Evolutionary conservation across 345 rosid species (phyloP).

Genomic region (Aquilaria yunnanensis): DNA sequence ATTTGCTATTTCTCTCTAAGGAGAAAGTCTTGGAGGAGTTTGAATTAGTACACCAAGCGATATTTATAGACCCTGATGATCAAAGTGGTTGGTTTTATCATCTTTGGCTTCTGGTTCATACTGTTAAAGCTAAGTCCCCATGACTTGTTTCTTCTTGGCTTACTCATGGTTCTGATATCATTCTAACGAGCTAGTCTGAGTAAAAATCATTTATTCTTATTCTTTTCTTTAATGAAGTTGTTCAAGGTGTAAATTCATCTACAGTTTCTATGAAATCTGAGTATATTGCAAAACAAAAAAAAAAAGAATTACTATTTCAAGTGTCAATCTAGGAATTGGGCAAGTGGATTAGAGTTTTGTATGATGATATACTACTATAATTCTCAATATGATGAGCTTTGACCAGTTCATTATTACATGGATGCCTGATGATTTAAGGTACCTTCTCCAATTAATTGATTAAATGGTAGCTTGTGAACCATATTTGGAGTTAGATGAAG

Average conservation of each 20-base stretch:
- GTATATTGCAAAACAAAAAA: constrained; percentile 12
- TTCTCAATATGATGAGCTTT: too few species aligned
- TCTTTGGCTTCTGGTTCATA: constrained; percentile 92
- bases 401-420: too few species aligned
- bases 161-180: constrained; percentile 48
- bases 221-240: constrained; percentile 74
- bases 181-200: constrained; percentile 30
- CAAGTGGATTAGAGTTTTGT: too few species aligned
- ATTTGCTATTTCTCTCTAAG: constrained; percentile 26
- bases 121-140: constrained; percentile 59
- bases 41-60: constrained; percentile 61
- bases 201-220: constrained; percentile 53
- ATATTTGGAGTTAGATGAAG: too few species aligned
- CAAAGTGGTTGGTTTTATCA: constrained; percentile 99
- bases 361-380: too few species aligned
- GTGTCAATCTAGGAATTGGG: too few species aligned
- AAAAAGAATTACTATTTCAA: too few species aligned
- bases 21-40: constrained; percentile 59
- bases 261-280: constrained; percentile 40
- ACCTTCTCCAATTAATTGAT: too few species aligned
- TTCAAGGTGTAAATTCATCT: constrained; percentile 62
- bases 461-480: too few species aligned
- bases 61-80: constrained; percentile 85
- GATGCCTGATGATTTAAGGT: too few species aligned
- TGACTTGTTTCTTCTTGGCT: constrained; percentile 79